These are phyloP conservation scores for Blastomyces parvus DNA, from an alignment of 2,329 filamentous ascomycete species.

Conservation along the genomic window DNA sequence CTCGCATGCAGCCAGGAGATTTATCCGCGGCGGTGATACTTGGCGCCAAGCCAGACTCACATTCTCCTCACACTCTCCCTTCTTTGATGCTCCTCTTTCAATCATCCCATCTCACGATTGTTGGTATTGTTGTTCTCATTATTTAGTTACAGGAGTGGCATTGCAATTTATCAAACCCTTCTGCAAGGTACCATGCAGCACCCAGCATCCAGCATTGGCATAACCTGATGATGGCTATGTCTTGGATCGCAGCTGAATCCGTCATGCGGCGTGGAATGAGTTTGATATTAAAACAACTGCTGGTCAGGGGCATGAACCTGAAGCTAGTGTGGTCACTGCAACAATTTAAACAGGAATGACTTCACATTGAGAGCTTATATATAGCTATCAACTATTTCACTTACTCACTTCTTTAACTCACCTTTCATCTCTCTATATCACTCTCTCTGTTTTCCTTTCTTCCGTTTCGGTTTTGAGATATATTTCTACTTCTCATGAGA, in stretches of 20 bases:
- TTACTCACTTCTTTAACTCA: neutral
- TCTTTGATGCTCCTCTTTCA: too few species aligned
- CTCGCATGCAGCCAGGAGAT: too few species aligned
- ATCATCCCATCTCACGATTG: too few species aligned
- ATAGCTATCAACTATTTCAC: neutral
- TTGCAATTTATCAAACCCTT: neutral
- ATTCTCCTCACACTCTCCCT: too few species aligned
- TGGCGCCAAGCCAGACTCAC: too few species aligned
- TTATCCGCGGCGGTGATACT: too few species aligned
- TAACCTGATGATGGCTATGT: too few species aligned
- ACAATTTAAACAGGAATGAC: neutral
- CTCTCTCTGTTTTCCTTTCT: neutral
- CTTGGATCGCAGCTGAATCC: neutral
- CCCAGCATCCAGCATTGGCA: neutral
- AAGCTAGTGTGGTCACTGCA: neutral
- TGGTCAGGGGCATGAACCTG: neutral
- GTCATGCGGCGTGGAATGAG: neutral
- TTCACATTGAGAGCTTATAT: neutral
- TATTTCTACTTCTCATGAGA: neutral
- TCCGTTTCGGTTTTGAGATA: neutral
- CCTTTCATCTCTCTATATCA: neutral
- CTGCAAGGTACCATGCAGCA: neutral
- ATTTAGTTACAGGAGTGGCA: neutral
- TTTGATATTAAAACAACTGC: too few species aligned
- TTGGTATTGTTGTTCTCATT: neutral